Evolutionary conservation across 2,329 filamentous ascomycete species (phyloP).

Genomic region (Aspergillus spinulosporus): DNA sequence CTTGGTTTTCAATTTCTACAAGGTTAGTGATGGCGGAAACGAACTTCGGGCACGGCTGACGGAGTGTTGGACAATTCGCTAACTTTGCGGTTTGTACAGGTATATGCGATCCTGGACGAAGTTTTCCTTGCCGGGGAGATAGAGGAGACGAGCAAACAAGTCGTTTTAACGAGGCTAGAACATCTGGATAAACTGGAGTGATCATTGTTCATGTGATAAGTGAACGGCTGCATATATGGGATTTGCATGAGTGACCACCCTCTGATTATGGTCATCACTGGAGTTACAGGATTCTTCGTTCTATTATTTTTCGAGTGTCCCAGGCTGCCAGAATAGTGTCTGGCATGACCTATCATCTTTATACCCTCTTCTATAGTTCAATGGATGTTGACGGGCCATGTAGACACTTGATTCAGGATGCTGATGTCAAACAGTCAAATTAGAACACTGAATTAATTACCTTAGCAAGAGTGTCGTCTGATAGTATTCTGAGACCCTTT

Average conservation of each 20-base stretch:
- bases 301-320: conserved; percentile 9
- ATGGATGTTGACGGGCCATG: too few species aligned
- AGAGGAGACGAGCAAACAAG: conserved; percentile 97
- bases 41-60: background rate
- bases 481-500: background rate
- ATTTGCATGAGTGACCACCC: conserved; percentile 24
- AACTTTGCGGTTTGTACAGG: conserved; percentile 47
- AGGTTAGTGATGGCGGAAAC: conserved; percentile 49
- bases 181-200: conserved; percentile 95
- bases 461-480: background rate
- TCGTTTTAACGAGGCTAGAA: conserved; percentile 88
- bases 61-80: conserved; percentile 9
- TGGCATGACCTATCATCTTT: conserved; percentile 5
- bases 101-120: conserved; percentile 97
- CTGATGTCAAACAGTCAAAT: conserved; percentile 1
- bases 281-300: conserved; percentile 23
- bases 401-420: background rate
- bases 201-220: conserved; percentile 20
- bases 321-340: background rate
- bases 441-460: background rate
- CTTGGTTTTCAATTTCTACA: conserved; percentile 73
- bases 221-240: conserved; percentile 8
- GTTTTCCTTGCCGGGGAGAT: conserved; percentile 98
- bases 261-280: conserved; percentile 21
- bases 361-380: conserved; percentile 7